Evolutionary conservation across 1,284 basidiomycete genomes (phyloP).

Genomic region (Dichomitus squalens): DNA sequence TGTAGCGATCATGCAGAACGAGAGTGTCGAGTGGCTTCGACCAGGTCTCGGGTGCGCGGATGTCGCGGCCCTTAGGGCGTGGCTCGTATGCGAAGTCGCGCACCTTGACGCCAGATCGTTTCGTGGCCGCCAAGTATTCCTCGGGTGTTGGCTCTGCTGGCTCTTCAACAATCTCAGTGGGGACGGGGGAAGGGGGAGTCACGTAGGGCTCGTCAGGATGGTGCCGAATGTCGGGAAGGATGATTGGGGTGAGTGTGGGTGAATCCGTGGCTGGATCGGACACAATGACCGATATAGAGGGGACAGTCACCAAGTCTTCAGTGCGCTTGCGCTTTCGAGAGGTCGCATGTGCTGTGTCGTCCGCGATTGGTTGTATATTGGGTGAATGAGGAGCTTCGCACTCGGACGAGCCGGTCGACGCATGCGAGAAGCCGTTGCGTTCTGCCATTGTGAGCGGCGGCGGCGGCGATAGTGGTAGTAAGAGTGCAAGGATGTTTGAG

Average conservation of each 20-base stretch:
- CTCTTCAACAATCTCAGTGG: constrained; percentile 42
- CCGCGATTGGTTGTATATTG: too few relatives aligned
- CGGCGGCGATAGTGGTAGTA: too few relatives aligned
- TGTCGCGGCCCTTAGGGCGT: constrained; percentile 7
- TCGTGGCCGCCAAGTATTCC: constrained; percentile 34
- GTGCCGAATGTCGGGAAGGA: constrained; percentile 12
- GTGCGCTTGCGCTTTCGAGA: constrained; percentile 24
- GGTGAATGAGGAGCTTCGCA: too few relatives aligned
- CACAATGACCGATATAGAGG: not conserved
- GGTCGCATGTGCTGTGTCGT: too few relatives aligned
- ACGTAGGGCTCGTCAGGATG: constrained; percentile 3
- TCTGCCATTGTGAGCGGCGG: too few relatives aligned
- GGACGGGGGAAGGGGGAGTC: constrained; percentile 36
- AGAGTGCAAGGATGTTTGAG: too few relatives aligned
- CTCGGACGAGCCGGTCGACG: too few relatives aligned
- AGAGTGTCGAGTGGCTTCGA: constrained; percentile 23
- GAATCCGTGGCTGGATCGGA: not conserved
- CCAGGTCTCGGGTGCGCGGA: constrained; percentile 27
- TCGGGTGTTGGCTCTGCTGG: constrained; percentile 17
- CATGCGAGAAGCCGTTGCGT: too few relatives aligned
- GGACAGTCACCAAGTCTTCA: constrained; percentile 7
- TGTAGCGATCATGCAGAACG: constrained; percentile 26
- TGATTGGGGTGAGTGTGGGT: constrained; percentile 6
- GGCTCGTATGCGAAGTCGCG: constrained; percentile 49
- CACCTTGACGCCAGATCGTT: constrained; percentile 48